Evolutionary conservation across 2,329 filamentous ascomycete species (phyloP), one percentile per base, ranked within the genome.

Genomic region (Graphiopsis chlorocephala): DNA sequence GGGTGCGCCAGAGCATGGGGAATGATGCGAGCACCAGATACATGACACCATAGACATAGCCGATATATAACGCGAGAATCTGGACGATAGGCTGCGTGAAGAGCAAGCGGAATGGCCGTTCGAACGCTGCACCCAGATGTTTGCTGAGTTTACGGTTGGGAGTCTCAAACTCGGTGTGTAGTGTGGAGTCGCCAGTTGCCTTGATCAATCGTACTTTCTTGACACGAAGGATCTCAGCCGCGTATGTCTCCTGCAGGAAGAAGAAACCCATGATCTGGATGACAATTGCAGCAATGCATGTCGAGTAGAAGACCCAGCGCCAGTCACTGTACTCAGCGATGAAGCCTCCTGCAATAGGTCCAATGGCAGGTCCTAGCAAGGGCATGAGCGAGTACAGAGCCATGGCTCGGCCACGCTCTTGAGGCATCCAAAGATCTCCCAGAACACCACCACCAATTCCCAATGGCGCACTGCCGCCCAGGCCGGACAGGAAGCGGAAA

Each of bases 301-400:
- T 89, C 0, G 86, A 81, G 77, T 85, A 90, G 78, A 92, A 92
- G 8, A 86, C 85, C 90, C 90, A 92, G 45, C 89, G 83, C 90
- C 90, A 92, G 0, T 83, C 86, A 8, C 83, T 85, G 67, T 84
- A 79, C 70, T 88, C 78, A 0, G 86, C 81, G 26, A 91, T 86
- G 72, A 87, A 90, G 0, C 86, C 88, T 11, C 88, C 88, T 0
- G 83, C 83, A 1, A 91, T 85, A 0, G 88, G 89, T 0, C 88
- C 88, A 4, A 90, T 77, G 0, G 86, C 86, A 3, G 88, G 88
- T 0, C 88, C 88, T 0, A 90, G 81, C 0, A 91, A 79, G 0
- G 88, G 88, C 1, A 84, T 84, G 0, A 90, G 79, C 59, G 81
- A 85, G 77, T 89, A 90, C 45, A 90, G 82, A 1, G 83, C 83